Evolutionary conservation across 345 rosid genomes (phyloP), one percentile per base, ranked within the genome.

Genomic region (Brassica rapa): DNA sequence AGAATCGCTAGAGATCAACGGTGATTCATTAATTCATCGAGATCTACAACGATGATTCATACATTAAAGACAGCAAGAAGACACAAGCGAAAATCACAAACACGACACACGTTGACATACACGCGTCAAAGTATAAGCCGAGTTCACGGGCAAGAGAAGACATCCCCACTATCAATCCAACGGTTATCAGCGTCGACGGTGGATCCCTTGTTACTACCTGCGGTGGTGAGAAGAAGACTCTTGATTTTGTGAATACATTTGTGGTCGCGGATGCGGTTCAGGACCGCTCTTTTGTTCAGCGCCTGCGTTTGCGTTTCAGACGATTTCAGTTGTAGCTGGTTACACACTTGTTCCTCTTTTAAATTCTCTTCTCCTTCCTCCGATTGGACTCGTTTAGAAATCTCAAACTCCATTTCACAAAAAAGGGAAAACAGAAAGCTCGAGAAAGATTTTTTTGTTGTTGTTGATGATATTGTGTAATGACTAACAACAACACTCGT

Each of bases 61-160:
- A 51, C 35, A 32, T 33, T 33, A 11, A 16, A 68, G 49, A 21
- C 73, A 60, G 24, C 64, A 71, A 3, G 19, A 30, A 70, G 19
- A 24, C 4, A 64, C 64, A 53, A 32, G 33, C 7, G 23, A 41
- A 11, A 56, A 57, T 15, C 19, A 29, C n/a, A 59, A 15, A 71
- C 46, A 68, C 2, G 56, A 51, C 56, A 70, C 70, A 63, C 79
- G 73, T 76, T 2, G 29, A 25, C 39, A 53, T 9, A 60, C 82
- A 79, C 75, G 82, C 74, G 66, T 62, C 29, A 37, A 27, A 24
- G 10, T 53, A n/a, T 11, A 12, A 7, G 11, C 0, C 27, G 4
- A 60, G 23, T n/a, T 78, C 55, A 80, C 6, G 83, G 83, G 53
- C 83, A 81, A 75, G 83, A 81, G n/a, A 81, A 81, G 25, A 81